Conservation (phyloP, 1,284 basidiomycete species). For the Papiliotrema nemorosa region DNA sequence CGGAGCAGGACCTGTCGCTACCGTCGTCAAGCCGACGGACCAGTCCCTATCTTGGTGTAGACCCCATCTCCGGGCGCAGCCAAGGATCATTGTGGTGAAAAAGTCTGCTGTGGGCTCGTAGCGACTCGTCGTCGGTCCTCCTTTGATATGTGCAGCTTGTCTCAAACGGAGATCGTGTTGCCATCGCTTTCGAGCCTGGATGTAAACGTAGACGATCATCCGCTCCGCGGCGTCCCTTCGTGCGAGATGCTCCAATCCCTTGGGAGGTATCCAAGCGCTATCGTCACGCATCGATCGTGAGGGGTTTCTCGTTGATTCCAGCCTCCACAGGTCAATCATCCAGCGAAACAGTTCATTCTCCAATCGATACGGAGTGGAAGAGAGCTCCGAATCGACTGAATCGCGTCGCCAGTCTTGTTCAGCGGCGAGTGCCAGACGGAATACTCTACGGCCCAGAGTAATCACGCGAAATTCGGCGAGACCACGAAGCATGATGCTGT, state of each 20-base stretch:
- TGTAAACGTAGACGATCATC: too few relatives aligned
- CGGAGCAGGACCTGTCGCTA: background rate
- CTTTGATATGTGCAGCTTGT: background rate
- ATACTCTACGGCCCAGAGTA: background rate
- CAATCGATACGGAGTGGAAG: slow-evolving; percentile 3
- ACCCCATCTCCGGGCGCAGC: slow-evolving; percentile 14
- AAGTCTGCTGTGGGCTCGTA: slow-evolving; percentile 10
- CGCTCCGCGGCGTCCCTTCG: too few relatives aligned
- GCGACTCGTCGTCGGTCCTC: slow-evolving; percentile 1
- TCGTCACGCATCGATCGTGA: too few relatives aligned
- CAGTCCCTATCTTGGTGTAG: slow-evolving; percentile 4
- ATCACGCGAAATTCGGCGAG: background rate
- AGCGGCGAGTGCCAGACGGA: slow-evolving; percentile 1
- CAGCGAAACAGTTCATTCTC: slow-evolving; percentile 15
- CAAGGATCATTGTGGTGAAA: slow-evolving; percentile 18
- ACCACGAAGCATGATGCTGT: background rate
- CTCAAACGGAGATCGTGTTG: too few relatives aligned
- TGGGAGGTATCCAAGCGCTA: too few relatives aligned
- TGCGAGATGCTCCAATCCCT: too few relatives aligned
- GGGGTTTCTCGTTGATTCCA: too few relatives aligned
- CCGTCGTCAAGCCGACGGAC: background rate
- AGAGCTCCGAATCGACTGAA: background rate
- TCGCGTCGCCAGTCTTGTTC: background rate
- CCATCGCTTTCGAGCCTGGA: too few relatives aligned
- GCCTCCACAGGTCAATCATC: slow-evolving; percentile 11